Evolutionary conservation across 1,284 basidiomycete genomes (phyloP), one percentile per base, ranked within the genome.

Genomic region (Rhodotorula mucilaginosa): DNA sequence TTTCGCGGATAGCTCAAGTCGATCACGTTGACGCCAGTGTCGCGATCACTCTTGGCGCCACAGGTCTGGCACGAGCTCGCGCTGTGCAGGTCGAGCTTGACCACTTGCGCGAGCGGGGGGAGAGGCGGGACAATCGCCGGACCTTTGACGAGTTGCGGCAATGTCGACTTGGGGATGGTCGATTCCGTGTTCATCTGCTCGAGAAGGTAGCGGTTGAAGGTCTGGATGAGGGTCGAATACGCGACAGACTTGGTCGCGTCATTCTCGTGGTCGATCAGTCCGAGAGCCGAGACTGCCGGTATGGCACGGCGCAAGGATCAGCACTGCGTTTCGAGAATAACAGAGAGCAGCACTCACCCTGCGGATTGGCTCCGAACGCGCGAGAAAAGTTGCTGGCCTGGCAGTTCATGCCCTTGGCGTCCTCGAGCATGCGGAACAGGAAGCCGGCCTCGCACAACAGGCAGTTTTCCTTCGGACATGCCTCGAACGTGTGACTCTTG

Each of bases 301-400:
- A 26, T 26, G 18, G 46, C 46, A 34, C 23, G 84, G 19, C 18
- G 13, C 10, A 19, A 87, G 87, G 81, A 10, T n/a, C n/a, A 19
- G 7, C 26, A 49, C 6, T 2, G 19, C 5, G 2, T 39, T 19
- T 29, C 1, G 8, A 13, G 12, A 29, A 23, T 0, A 1, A 7
- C 7, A 2, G 5, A 6, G n/a, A 23, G 29, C 58, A 29, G 16
- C 3, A 74, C 83, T 56, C 78, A 92, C 92, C 87, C 82, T 95
- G 91, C 29, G 83, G 83, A 46, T 83, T 85, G 29, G 89, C 88
- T 23, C 91, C 90, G 61, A 98, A 91, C 0, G 94, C 91, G 80
- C 93, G 90, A 79, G 95, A 95, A 78, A 98, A 97, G 81, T 99
- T 99, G 80, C 90, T 93, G 8, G 94, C 89, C 80, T 98, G 97